Base-by-base conservation (phyloP, 192 early-diverging fungal species). In the Coemansia sp. region DNA sequence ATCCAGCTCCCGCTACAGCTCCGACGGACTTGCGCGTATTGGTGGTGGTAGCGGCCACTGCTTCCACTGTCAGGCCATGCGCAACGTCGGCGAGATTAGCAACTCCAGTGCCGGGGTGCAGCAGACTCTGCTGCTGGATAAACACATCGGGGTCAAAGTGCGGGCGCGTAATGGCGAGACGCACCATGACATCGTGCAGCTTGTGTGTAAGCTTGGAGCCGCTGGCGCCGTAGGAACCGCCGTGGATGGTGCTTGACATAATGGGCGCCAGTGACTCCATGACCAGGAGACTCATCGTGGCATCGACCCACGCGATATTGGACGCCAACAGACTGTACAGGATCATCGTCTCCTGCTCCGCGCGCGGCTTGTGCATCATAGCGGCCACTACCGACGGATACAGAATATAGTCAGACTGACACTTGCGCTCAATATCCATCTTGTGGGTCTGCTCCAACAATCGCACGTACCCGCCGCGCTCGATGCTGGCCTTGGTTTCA, bases 111-210 rank as follows among this genome's bases (percentile, higher is more conserved):
- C 43, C 64, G 45, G 37, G 57, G 47, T 72, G 73, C 54, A 74
- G 37, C 26, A 71, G 55, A 45, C 66, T 65, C 63, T 74, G 80
- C 71, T 82, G 79, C 72, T 74, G 71, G 60, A 77, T 77, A 43
- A 77, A 77, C 58, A 82, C 68, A n/a, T 82, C 80, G 6, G 80
- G 80, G 12, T 82, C 80, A 68, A 82, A 82, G 66, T 82, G 65
- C 58, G 80, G 80, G 3, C 80, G 75, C n/a, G 72, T 71, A n/a
- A 82, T 74, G 6, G 72, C 80, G 62, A 82, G 56, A 0, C 80
- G 74, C 54, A 77, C 72, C 80, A 82, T 74, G 66, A 82, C 66
- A 26, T 73, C 76, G 69, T 77, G 75, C 66, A 82, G 68, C 63
- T 77, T 77, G 75, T 82, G 80, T 21, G 72, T 72, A 40, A 82